These are phyloP conservation scores for Boletus rubescentipes DNA, from an alignment of 768 basidiomycete genomes.

Conservation along the genomic window DNA sequence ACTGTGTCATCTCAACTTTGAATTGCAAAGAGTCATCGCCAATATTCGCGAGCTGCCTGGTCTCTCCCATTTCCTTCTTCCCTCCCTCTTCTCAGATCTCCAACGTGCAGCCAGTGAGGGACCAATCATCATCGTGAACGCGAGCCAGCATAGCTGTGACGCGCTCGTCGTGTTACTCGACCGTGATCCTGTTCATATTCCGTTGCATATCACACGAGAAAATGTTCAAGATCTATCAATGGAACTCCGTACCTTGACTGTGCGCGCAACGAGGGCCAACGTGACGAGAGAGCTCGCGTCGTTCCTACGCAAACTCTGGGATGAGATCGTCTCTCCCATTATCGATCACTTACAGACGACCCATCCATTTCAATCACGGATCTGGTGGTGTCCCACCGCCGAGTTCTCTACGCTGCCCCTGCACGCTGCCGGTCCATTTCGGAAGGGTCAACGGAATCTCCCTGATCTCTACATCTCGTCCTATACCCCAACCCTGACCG, in stretches of 20 bases:
- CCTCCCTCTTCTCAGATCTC: constrained; percentile 7
- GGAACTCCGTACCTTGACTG: neutral
- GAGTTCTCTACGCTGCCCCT: constrained; percentile 14
- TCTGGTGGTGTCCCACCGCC: constrained; percentile 15
- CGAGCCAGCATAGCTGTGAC: neutral
- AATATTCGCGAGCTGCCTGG: constrained; percentile 1
- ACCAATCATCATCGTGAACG: constrained; percentile 2
- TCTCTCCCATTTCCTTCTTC: constrained; percentile 14
- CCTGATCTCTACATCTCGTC: constrained; percentile 14
- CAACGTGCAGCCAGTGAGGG: neutral
- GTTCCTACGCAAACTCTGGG: constrained; percentile 18
- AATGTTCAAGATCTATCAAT: neutral
- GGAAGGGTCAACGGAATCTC: constrained; percentile 3
- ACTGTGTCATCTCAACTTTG: neutral
- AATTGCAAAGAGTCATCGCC: neutral
- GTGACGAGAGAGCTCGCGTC: neutral
- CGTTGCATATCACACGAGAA: neutral
- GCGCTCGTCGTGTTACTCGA: constrained; percentile 2
- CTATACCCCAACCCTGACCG: constrained; percentile 13
- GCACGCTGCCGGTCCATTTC: constrained; percentile 18
- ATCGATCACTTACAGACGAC: neutral
- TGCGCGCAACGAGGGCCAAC: neutral
- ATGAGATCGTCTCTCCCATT: constrained; percentile 11
- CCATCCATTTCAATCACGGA: neutral
- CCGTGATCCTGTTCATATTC: neutral